Conservation (phyloP, 805 yeast species). For the Wickerhamomyces alni region DNA sequence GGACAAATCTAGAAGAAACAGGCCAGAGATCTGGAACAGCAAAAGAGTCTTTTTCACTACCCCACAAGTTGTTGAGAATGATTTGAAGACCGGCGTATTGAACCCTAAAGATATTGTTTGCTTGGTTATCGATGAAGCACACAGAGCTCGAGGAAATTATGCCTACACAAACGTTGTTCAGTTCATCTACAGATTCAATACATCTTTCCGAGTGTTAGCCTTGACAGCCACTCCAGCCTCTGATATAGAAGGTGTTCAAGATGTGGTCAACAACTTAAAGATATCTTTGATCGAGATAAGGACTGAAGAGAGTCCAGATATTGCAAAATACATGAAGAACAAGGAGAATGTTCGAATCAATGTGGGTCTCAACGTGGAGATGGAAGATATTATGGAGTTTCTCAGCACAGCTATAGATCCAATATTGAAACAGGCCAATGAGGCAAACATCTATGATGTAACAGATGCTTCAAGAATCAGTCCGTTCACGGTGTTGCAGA, state of each 20-base stretch:
- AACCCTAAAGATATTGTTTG: conserved; percentile 73
- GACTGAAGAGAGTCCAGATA: conserved; percentile 79
- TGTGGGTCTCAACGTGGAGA: conserved; percentile 48
- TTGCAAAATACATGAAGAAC: conserved; percentile 67
- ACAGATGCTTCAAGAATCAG: conserved; percentile 64
- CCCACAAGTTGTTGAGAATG: conserved; percentile 94
- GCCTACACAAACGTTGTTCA: conserved; percentile 82
- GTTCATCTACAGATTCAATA: conserved; percentile 53
- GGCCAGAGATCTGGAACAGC: conserved; percentile 72
- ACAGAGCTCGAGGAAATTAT: conserved; percentile 84
- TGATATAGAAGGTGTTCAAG: conserved; percentile 82
- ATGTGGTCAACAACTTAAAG: conserved; percentile 63
- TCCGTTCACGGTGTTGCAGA: conserved; percentile 65
- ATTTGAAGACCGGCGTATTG: conserved; percentile 64
- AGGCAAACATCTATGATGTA: conserved; percentile 54
- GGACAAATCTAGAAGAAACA: conserved; percentile 48
- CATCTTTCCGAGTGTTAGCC: conserved; percentile 72
- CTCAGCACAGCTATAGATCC: conserved; percentile 66
- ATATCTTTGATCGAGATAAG: conserved; percentile 80
- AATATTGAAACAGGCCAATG: conserved; percentile 54
- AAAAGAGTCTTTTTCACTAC: conserved; percentile 88
- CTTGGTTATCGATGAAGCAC: conserved; percentile 92
- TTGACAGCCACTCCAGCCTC: conserved; percentile 96
- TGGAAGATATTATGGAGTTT: conserved; percentile 46
- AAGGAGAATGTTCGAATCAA: conserved; percentile 56